Conservation (phyloP, 768 basidiomycete species). For the Lepiota brunneoincarnata region DNA sequence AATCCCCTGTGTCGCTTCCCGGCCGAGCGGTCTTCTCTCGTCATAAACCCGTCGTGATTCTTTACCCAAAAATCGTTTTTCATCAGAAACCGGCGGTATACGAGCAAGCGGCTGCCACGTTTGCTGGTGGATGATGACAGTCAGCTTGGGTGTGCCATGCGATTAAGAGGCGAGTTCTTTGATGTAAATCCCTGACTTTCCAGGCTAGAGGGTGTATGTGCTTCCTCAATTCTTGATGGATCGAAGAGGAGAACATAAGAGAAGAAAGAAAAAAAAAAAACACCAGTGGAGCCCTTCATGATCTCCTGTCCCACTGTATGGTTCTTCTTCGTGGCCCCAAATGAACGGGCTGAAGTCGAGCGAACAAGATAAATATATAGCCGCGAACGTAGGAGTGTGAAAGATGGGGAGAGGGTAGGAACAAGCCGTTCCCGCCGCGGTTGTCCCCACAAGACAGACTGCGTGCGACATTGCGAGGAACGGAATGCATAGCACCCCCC, state of each 20-base stretch:
- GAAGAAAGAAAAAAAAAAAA: no score
- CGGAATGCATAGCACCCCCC: no score
- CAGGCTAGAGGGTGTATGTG: background rate
- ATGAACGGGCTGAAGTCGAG: no score
- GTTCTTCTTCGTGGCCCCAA: no score
- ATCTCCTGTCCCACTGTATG: no score
- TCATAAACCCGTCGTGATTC: background rate
- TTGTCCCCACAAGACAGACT: no score
- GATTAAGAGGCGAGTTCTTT: background rate
- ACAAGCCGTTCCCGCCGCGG: background rate
- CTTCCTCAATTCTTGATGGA: constrained; percentile 3
- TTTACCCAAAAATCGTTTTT: background rate
- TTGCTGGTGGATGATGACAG: background rate
- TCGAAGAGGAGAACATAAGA: background rate
- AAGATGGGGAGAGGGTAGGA: no score
- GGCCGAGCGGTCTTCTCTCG: background rate
- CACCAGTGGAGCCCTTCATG: no score
- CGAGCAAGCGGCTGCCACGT: background rate
- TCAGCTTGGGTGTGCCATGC: background rate
- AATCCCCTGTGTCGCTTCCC: background rate
- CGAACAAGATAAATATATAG: no score
- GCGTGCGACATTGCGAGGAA: no score
- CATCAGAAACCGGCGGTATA: constrained; percentile 9
- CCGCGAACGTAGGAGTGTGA: no score
- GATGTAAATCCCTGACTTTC: constrained; percentile 7